A percentile compares a stretch with the other conserved stretches of the same genome.
Evolutionary conservation across 2,329 filamentous ascomycete species (phyloP).

Genomic region (Neopestalotiopsis sp.): DNA sequence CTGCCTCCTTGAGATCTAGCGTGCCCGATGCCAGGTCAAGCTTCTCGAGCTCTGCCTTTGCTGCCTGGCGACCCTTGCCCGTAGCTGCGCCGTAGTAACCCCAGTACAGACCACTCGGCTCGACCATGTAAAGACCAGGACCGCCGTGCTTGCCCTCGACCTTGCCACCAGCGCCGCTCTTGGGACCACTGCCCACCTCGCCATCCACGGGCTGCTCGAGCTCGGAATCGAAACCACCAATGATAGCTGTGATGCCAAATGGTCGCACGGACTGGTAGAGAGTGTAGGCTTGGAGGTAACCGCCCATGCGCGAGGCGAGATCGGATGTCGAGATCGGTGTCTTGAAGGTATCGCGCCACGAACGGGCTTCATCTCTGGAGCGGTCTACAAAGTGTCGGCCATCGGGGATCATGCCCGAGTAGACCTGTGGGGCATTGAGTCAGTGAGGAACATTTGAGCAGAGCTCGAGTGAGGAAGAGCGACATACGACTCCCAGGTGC

Average conservation of each 20-base stretch:
- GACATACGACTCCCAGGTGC: slow-evolving; percentile 87
- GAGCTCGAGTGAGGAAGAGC: neutral
- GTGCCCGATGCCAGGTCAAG: slow-evolving; percentile 81
- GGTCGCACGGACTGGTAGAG: slow-evolving; percentile 96
- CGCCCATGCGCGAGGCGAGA: slow-evolving; percentile 90
- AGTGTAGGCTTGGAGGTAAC: slow-evolving; percentile 96
- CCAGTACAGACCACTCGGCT: slow-evolving; percentile 97
- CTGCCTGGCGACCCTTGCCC: slow-evolving; percentile 94
- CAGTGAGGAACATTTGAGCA: too few species aligned
- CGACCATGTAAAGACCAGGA: slow-evolving; percentile 97
- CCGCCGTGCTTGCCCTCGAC: slow-evolving; percentile 78
- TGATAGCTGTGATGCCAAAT: slow-evolving; percentile 93
- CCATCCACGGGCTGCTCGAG: slow-evolving; percentile 85
- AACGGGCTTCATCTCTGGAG: slow-evolving; percentile 89
- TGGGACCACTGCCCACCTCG: slow-evolving; percentile 83
- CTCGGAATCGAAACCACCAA: slow-evolving; percentile 93
- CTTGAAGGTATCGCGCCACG: slow-evolving; percentile 94
- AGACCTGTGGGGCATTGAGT: slow-evolving; percentile 64
- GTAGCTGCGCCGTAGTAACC: slow-evolving; percentile 98
- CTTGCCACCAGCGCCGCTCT: slow-evolving; percentile 83
- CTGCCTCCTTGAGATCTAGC: slow-evolving; percentile 82
- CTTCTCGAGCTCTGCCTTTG: slow-evolving; percentile 98
- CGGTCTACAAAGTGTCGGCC: slow-evolving; percentile 93
- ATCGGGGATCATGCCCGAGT: slow-evolving; percentile 92
- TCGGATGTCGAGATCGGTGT: slow-evolving; percentile 88